Evolutionary conservation across 768 basidiomycete genomes (phyloP), one percentile per base, ranked within the genome.

Genomic region (Gyrodon lividus): DNA sequence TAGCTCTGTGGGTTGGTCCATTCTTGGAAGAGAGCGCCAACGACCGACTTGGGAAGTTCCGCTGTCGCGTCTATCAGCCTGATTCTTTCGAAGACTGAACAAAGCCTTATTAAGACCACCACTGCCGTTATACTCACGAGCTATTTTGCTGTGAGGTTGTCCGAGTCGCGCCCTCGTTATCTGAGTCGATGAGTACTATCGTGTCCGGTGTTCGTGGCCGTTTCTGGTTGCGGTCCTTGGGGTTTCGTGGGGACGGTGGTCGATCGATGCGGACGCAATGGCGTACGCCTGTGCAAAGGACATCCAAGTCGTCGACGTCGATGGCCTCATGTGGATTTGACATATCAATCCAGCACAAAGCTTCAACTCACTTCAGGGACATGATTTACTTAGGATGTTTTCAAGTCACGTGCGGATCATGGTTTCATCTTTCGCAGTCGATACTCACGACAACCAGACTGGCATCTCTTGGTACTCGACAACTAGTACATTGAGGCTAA

Each of bases 281-380:
- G 6, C 50, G 55, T 4, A 57, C 43, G 20, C 66, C 61, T 0
- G 59, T 59, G 39, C 52, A 62, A 6, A 54, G 48, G 1, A 68
- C 16, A 38, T 66, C 58, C 19, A 43, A 5, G 16, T 61, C 64
- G 39, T 68, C 66, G 45, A 68, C 57, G 39, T 68, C 66, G 8
- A 68, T 70, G 4, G 58, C 49, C 24, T 56, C 55, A 4, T 34
- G 45, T 23, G 24, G 10, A 14, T 31, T 22, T 28, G n/a, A 43
- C 50, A 51, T 51, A 19, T 16, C n/a, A 24, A 6, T 7, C 24
- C n/a, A 16, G 40, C 3, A 24, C 12, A 14, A 16, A 22, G 24
- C 4, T 26, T 26, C 24, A 26, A 7, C 4, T 26, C 22, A n/a
- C n/a, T 6, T 24, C 22, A 23, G 12, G 4, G 2, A 41, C 13